phyloP scores from a whole-genome alignment of 2,329 filamentous ascomycete genomes.

The Periconia sp. region DNA sequence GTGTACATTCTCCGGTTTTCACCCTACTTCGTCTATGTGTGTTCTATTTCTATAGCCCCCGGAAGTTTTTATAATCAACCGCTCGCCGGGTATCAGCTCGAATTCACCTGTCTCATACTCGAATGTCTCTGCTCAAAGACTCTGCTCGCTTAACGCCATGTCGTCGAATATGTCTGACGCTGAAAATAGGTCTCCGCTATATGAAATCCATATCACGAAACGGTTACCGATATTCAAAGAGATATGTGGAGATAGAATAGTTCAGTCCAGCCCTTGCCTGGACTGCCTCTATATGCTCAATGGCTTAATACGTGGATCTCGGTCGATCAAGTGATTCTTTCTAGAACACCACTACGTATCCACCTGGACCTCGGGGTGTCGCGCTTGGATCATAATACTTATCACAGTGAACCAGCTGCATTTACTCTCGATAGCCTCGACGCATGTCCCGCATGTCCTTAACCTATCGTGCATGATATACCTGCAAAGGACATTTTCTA shows the following conservation, averaged over 20 bases:
- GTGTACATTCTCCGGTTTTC: slow-evolving; percentile 10
- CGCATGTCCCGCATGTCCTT: slow-evolving; percentile 11
- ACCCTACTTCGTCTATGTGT: neutral
- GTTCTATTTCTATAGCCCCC: slow-evolving; percentile 14
- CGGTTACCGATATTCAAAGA: slow-evolving; percentile 4
- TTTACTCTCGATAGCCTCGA: slow-evolving; percentile 8
- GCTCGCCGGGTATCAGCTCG: slow-evolving; percentile 8
- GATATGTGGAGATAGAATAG: neutral
- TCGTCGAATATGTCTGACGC: slow-evolving; percentile 9
- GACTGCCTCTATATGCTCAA: neutral
- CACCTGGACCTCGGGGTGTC: neutral
- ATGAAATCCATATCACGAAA: slow-evolving; percentile 15
- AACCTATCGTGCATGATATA: slow-evolving; percentile 13
- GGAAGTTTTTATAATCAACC: slow-evolving; percentile 2
- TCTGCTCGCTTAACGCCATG: slow-evolving; percentile 11
- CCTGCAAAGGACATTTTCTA: neutral
- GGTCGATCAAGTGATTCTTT: neutral
- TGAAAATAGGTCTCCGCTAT: slow-evolving; percentile 17
- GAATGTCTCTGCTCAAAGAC: slow-evolving; percentile 1
- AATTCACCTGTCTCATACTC: slow-evolving; percentile 4
- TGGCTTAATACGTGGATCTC: neutral
- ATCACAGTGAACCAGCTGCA: neutral
- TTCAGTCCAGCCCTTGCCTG: neutral
- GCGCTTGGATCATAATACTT: neutral
- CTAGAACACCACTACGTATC: neutral